A percentile compares a stretch with the other conserved stretches of the same genome.
These are phyloP conservation scores for Curvularia lunata DNA, from an alignment of 2,329 filamentous ascomycete genomes.

Conservation along the genomic window DNA sequence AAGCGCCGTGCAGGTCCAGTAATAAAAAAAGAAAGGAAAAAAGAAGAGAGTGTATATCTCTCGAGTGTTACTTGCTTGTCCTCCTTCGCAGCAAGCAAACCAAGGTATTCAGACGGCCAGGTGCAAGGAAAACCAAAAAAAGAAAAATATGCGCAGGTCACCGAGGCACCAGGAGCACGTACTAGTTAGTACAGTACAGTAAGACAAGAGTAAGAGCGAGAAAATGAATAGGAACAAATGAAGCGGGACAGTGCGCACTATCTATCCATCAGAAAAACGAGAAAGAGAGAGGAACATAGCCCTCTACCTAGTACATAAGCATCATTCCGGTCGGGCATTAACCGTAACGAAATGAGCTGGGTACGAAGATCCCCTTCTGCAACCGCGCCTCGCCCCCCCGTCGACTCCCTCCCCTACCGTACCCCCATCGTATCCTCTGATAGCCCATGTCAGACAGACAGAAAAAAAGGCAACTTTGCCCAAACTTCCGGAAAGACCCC, in stretches of 20 bases:
- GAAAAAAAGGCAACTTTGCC: background rate
- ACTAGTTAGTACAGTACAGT: background rate
- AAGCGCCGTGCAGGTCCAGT: background rate
- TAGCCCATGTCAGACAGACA: background rate
- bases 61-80: background rate
- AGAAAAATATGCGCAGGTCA: background rate
- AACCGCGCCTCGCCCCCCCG: background rate
- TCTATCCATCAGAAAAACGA: background rate
- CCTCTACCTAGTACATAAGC: slow-evolving; percentile 4
- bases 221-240: background rate
- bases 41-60: background rate
- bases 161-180: background rate
- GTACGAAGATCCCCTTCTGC: slow-evolving; percentile 6
- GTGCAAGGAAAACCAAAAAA: background rate
- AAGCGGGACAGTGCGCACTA: background rate
- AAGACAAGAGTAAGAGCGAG: slow-evolving; percentile 1
- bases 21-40: background rate
- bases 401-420: background rate
- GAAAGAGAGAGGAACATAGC: background rate
- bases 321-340: slow-evolving; percentile 6
- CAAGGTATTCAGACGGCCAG: background rate
- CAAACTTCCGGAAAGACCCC: background rate
- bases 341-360: slow-evolving; percentile 7
- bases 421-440: background rate
- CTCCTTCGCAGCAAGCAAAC: background rate